Percentiles rank a stretch among this genome's conserved stretches.
These are phyloP conservation scores for Pelargonium exstipulatum DNA, from an alignment of 441 rosid genomes.

Conservation along the genomic window DNA sequence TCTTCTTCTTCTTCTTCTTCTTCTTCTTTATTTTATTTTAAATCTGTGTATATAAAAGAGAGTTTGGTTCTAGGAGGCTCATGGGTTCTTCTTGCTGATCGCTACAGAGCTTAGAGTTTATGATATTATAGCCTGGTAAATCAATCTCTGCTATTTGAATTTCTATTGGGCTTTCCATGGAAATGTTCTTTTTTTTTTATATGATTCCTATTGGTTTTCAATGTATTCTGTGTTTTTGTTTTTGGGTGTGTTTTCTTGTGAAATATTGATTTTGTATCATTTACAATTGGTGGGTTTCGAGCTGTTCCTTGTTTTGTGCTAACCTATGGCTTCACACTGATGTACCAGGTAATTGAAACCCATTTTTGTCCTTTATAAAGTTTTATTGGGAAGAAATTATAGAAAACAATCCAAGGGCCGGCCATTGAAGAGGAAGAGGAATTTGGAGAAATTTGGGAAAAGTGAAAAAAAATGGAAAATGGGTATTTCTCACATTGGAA, in stretches of 20 bases:
- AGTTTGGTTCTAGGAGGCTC: slow-evolving; percentile 3
- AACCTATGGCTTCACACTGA: slow-evolving; percentile 6
- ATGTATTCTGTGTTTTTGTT: neutral
- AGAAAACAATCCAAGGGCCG: no score
- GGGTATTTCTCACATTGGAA: slow-evolving; percentile 44
- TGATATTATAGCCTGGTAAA: neutral
- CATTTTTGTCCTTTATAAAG: neutral
- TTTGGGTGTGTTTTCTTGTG: neutral
- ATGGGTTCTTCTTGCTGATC: neutral
- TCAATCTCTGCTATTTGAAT: neutral
- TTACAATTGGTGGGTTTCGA: neutral
- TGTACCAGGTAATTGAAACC: slow-evolving; percentile 3
- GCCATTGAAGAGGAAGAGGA: neutral
- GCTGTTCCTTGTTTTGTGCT: neutral
- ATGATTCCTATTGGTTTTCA: neutral
- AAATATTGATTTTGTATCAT: neutral
- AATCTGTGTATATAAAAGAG: slow-evolving; percentile 19
- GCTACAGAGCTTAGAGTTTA: neutral
- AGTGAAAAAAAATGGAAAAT: slow-evolving; percentile 38
- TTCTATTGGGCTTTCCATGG: no score
- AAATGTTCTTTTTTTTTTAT: neutral
- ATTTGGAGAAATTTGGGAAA: neutral
- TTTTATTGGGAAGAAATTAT: no score
- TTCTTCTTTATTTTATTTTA: neutral
- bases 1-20: neutral